Percentiles rank a stretch among this genome's conserved stretches.
phyloP scores from a whole-genome alignment of 139 green algal genomes.

The Zygnema cylindricum region DNA sequence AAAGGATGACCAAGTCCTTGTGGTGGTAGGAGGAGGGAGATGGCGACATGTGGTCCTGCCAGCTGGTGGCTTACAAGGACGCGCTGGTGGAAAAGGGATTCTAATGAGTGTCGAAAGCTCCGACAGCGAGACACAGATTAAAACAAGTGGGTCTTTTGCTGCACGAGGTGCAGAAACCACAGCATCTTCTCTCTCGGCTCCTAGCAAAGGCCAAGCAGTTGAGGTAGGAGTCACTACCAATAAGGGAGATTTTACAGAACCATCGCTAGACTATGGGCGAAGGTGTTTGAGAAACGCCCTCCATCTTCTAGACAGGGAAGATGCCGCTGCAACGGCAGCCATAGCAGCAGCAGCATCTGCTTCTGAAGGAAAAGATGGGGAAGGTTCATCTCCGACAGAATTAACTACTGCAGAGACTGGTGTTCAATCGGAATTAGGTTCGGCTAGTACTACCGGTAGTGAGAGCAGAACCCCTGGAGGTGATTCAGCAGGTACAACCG shows the following conservation, averaged over 20 bases:
- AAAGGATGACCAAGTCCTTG: slow-evolving; percentile 6
- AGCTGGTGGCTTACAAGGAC: not conserved
- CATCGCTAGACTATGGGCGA: slow-evolving; percentile 38
- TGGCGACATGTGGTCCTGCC: slow-evolving; percentile 22
- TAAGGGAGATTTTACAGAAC: slow-evolving; percentile 2
- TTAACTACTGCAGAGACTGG: not conserved
- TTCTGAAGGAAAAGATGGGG: not conserved
- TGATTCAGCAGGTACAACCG: not conserved
- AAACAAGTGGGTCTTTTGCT: not conserved
- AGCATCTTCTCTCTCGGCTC: not conserved
- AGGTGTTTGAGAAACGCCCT: slow-evolving; percentile 39
- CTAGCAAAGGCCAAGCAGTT: not conserved
- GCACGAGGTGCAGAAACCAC: not conserved
- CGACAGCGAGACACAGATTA: not conserved
- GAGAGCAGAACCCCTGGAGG: not conserved
- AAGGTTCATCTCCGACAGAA: not conserved
- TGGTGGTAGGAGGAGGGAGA: slow-evolving; percentile 2
- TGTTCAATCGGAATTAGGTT: not conserved
- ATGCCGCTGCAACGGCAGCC: not conserved
- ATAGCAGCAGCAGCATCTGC: not conserved
- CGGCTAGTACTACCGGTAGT: not conserved
- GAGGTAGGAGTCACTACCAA: not conserved
- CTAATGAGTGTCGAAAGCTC: not conserved
- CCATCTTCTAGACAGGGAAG: slow-evolving; percentile 29
- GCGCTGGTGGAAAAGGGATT: not conserved